These are phyloP conservation scores for Aspergillus ostianus DNA, from an alignment of 495 filamentous ascomycete species.

Conservation along the genomic window DNA sequence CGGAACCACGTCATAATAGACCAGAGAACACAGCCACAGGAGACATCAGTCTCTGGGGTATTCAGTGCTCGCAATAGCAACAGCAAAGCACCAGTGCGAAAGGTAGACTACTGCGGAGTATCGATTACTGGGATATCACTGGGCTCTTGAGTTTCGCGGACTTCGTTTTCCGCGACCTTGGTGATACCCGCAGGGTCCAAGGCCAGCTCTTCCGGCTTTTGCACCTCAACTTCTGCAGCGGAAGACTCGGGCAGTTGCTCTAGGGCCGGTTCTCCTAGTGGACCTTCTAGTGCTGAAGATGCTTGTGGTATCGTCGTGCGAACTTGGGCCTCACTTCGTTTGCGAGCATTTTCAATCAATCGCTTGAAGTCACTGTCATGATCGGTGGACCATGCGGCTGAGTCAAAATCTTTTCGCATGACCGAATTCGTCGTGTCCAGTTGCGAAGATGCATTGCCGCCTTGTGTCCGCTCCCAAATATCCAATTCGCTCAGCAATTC, in stretches of 20 bases:
- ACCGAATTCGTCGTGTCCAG: constrained; percentile 37
- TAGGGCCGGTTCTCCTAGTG: constrained; percentile 2
- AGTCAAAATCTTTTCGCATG: constrained; percentile 83
- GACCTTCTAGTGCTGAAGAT: constrained; percentile 5
- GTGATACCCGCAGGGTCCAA: constrained; percentile 6
- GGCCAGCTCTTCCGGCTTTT: constrained; percentile 3
- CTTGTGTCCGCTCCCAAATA: constrained; percentile 78
- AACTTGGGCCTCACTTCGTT: constrained; percentile 33
- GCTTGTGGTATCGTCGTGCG: constrained; percentile 32
- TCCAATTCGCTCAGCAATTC: constrained; percentile 77
- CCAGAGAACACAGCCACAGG: constrained; percentile 3
- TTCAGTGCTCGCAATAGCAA: background rate
- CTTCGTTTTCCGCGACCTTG: background rate
- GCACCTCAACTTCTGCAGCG: background rate
- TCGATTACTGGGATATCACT: constrained; percentile 9
- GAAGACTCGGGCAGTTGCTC: background rate
- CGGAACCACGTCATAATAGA: constrained; percentile 21
- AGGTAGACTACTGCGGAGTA: background rate
- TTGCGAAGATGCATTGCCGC: constrained; percentile 32
- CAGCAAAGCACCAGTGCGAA: background rate
- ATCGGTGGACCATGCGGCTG: constrained; percentile 66
- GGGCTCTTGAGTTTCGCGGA: constrained; percentile 3
- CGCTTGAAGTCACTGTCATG: constrained; percentile 72
- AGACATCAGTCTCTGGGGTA: background rate
- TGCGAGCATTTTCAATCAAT: constrained; percentile 69